Evolutionary conservation across 805 yeast genomes (phyloP), one percentile per base, ranked within the genome.

Genomic region (Alloascoidea africana): DNA sequence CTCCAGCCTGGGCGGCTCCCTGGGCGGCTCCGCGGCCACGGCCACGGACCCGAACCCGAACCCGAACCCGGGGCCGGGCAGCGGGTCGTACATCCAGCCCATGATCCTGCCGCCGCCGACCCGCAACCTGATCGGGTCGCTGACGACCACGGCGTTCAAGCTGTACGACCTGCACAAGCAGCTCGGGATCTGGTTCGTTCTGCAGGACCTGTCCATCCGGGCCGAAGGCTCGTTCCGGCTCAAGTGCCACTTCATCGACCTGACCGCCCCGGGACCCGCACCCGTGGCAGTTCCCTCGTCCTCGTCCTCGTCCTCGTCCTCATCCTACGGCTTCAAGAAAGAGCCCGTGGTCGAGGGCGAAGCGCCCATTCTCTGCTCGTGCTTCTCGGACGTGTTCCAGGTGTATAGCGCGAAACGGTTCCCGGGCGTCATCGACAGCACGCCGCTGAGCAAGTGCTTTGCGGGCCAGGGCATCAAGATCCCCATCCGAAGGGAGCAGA

Each of bases 381-480:
- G 49, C 27, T 62, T 55, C 41, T 57, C 62, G 11, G 51, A 56
- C 5, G 41, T 48, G 3, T 62, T 63, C 49, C 49, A 46, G 32
- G 66, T 62, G 3, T 63, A 54, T 41, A 56, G 63, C 27, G 67
- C 68, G 0, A 63, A 63, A 42, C 57, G 54, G 44, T 63, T 62
- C 42, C 68, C 68, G 2, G 68, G 68, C 4, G 68, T 63, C 14
- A 60, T 59, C 33, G 66, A 63, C 33, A 50, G 60, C 23, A 56
- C 63, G 2, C 52, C 56, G 2, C 48, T 63, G 19, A 60, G 65
- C 27, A 44, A 59, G 27, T 55, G 61, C 15, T 63, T 63, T 49
- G 66, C 63, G 2, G 49, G 54, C 30, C 68, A 63, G 44, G 68
- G 68, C 14, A 55, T 63, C 39, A 57, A 58, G 40, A 60, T 63